Conservation (phyloP, 2,329 filamentous ascomycete genomes). For the Tolypocladium guangdongense region DNA sequence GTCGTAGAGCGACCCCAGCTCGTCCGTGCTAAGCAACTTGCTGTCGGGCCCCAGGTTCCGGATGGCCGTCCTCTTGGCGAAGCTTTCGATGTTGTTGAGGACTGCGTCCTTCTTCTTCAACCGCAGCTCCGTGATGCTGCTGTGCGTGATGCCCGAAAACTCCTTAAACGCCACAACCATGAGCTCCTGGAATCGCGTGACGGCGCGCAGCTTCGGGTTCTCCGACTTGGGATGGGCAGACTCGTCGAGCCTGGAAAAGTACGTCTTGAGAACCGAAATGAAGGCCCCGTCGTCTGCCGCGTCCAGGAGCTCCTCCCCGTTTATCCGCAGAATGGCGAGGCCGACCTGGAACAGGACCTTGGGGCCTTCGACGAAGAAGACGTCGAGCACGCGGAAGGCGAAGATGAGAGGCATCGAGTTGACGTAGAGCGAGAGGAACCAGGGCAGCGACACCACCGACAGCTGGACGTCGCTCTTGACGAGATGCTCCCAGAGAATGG, state of each 20-base stretch:
- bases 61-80: slow-evolving; percentile 93
- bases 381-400: slow-evolving; percentile 89
- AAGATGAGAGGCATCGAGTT: slow-evolving; percentile 99
- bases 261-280: slow-evolving; percentile 89
- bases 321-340: slow-evolving; percentile 91
- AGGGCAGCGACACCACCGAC: slow-evolving; percentile 91
- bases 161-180: slow-evolving; percentile 99
- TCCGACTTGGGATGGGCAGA: slow-evolving; percentile 93
- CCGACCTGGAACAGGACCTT: slow-evolving; percentile 97
- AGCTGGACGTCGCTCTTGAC: slow-evolving; percentile 93
- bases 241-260: slow-evolving; percentile 87
- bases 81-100: slow-evolving; percentile 90
- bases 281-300: slow-evolving; percentile 92
- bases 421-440: slow-evolving; percentile 97
- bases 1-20: slow-evolving; percentile 85
- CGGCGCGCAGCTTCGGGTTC: slow-evolving; percentile 85
- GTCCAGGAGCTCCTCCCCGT: slow-evolving; percentile 90
- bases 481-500: slow-evolving; percentile 95
- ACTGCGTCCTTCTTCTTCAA: slow-evolving; percentile 91
- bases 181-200: slow-evolving; percentile 92
- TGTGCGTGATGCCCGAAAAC: slow-evolving; percentile 90
- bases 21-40: slow-evolving; percentile 76
- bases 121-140: slow-evolving; percentile 78
- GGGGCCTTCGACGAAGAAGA: slow-evolving; percentile 96
- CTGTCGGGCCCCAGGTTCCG: slow-evolving; percentile 92